Evolutionary conservation across 495 filamentous ascomycete species (phyloP).

Genomic region (Jackrogersella multiformis): DNA sequence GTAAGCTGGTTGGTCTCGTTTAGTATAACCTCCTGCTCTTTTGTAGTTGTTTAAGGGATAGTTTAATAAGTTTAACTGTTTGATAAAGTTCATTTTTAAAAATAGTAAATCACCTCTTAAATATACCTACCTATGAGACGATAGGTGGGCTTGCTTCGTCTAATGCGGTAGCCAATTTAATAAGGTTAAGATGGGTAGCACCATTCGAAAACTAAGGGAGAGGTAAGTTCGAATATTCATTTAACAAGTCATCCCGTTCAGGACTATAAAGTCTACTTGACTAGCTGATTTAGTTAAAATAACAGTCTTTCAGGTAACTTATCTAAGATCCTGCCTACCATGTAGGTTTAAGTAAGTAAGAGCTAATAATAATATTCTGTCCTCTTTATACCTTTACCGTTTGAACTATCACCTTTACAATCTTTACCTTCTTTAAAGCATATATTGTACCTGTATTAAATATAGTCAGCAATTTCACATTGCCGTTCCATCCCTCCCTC

Average conservation of each 20-base stretch:
- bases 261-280: neutral
- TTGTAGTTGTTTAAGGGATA: slow-evolving; percentile 8
- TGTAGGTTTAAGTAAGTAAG: no score
- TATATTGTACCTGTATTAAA: no score
- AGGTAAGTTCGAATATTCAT: neutral
- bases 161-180: slow-evolving; percentile 4
- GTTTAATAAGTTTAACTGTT: neutral
- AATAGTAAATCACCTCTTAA: slow-evolving; percentile 6
- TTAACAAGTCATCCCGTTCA: neutral
- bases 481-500: no score
- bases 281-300: neutral
- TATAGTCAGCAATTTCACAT: no score
- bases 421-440: no score
- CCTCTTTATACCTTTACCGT: no score
- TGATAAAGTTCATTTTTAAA: neutral
- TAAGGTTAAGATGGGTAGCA: neutral
- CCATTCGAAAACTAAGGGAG: neutral
- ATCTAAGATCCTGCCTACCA: neutral
- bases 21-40: slow-evolving; percentile 18
- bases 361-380: no score
- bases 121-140: no score
- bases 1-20: slow-evolving; percentile 5
- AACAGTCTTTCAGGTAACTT: neutral
- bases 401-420: no score
- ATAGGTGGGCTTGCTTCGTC: neutral